phyloP scores from a whole-genome alignment of 176 grass and related monocot species.

The Avena insularis region DNA sequence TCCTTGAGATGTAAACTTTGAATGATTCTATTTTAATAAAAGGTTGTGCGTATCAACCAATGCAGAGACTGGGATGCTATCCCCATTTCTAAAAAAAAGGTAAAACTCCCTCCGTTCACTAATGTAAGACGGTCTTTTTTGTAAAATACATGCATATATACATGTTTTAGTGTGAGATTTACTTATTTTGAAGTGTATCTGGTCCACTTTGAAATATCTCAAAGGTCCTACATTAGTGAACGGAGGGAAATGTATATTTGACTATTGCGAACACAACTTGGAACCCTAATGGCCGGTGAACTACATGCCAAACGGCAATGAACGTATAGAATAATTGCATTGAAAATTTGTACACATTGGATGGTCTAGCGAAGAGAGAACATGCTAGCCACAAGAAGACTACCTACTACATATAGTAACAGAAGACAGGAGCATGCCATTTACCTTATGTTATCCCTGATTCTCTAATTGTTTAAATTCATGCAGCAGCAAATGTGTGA shows the following conservation, averaged over 20 bases:
- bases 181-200: too few relatives aligned
- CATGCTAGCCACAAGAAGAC: conserved; percentile 55
- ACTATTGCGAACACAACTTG: conserved; percentile 22
- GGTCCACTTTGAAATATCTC: too few relatives aligned
- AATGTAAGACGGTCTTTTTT: too few relatives aligned
- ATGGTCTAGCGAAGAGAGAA: conserved; percentile 50
- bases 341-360: conserved; percentile 40
- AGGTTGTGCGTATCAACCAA: too few relatives aligned
- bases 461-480: conserved; percentile 7
- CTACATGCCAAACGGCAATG: conserved; percentile 49
- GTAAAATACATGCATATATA: too few relatives aligned
- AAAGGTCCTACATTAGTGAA: too few relatives aligned
- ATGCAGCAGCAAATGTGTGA: not conserved
- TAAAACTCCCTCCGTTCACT: too few relatives aligned
- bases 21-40: too few relatives aligned
- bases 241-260: not conserved
- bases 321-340: conserved; percentile 50
- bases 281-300: conserved; percentile 38
- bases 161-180: too few relatives aligned
- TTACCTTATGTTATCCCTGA: conserved; percentile 41
- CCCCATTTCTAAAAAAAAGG: too few relatives aligned
- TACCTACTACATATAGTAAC: conserved; percentile 48
- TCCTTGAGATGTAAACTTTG: too few relatives aligned
- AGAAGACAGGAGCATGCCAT: conserved; percentile 13
- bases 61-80: too few relatives aligned